phyloP scores from a whole-genome alignment of 1,284 basidiomycete genomes.

The Coniophora puteana region DNA sequence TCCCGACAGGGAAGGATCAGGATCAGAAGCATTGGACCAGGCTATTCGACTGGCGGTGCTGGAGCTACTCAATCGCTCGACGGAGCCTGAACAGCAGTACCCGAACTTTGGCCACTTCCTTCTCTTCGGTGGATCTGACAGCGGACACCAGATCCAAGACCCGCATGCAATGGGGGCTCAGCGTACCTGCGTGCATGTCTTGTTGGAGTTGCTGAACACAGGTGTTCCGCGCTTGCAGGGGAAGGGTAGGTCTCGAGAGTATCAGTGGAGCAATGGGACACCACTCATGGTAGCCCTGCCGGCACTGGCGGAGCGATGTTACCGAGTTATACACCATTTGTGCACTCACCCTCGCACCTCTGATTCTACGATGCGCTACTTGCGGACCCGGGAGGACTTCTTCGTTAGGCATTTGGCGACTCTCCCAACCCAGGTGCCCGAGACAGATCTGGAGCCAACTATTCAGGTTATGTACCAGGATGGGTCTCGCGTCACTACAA shows the following conservation, averaged over 20 bases:
- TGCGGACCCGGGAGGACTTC: conserved; percentile 88
- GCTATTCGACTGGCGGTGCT: conserved; percentile 80
- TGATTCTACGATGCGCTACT: conserved; percentile 80
- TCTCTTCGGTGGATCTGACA: conserved; percentile 64
- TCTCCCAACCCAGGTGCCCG: conserved; percentile 62
- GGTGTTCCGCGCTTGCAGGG: conserved; percentile 58
- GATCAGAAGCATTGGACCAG: conserved; percentile 51
- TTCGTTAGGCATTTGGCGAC: conserved; percentile 80
- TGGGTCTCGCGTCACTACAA: conserved; percentile 70
- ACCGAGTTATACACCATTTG: conserved; percentile 81
- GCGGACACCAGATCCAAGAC: conserved; percentile 64
- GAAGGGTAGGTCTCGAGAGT: conserved; percentile 41
- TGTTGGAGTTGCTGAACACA: conserved; percentile 73
- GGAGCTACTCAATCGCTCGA: conserved; percentile 82
- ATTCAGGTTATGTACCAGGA: conserved; percentile 75
- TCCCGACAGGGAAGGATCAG: conserved; percentile 44
- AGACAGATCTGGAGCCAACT: conserved; percentile 43
- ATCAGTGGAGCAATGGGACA: conserved; percentile 29
- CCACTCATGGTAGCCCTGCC: conserved; percentile 73
- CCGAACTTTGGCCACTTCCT: conserved; percentile 92
- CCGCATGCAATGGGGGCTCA: conserved; percentile 70
- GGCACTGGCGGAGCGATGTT: conserved; percentile 82
- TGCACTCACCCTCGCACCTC: conserved; percentile 86
- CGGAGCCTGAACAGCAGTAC: conserved; percentile 57
- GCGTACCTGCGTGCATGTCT: conserved; percentile 75